These are phyloP conservation scores for Hypholoma sublateritium DNA, from an alignment of 768 basidiomycete species.

Conservation along the genomic window DNA sequence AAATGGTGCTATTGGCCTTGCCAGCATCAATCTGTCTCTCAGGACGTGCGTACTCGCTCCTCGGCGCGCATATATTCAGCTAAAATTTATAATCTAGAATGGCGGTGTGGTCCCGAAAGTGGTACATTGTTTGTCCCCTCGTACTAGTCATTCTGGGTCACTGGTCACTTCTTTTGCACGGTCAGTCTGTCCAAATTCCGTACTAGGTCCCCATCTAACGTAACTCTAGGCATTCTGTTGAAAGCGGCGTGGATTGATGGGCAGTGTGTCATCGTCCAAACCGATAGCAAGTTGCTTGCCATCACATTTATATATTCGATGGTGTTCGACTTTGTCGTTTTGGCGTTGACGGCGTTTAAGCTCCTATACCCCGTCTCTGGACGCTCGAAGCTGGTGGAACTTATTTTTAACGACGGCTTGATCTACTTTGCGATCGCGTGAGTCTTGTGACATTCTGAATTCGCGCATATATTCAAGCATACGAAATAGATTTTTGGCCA, in stretches of 20 bases:
- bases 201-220: neutral
- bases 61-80: constrained; percentile 11
- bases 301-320: constrained; percentile 74
- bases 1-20: constrained; percentile 66
- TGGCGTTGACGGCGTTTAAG: constrained; percentile 62
- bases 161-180: constrained; percentile 71
- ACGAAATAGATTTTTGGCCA: constrained; percentile 57
- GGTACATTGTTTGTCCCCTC: constrained; percentile 51
- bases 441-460: constrained; percentile 22
- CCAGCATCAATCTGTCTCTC: constrained; percentile 69
- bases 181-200: constrained; percentile 29
- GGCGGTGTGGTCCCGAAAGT: constrained; percentile 66
- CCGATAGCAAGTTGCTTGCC: constrained; percentile 59
- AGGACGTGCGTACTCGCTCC: constrained; percentile 49
- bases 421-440: constrained; percentile 75
- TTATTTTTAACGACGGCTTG: constrained; percentile 72
- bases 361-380: constrained; percentile 39
- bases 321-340: constrained; percentile 66
- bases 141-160: constrained; percentile 62
- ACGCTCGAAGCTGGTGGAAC: constrained; percentile 56
- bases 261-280: constrained; percentile 59
- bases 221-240: constrained; percentile 50
- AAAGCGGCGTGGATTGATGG: constrained; percentile 53
- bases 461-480: neutral
- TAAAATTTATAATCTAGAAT: constrained; percentile 39